phyloP scores from a whole-genome alignment of 805 yeast genomes.

The Citeromyces nyonsensis region DNA sequence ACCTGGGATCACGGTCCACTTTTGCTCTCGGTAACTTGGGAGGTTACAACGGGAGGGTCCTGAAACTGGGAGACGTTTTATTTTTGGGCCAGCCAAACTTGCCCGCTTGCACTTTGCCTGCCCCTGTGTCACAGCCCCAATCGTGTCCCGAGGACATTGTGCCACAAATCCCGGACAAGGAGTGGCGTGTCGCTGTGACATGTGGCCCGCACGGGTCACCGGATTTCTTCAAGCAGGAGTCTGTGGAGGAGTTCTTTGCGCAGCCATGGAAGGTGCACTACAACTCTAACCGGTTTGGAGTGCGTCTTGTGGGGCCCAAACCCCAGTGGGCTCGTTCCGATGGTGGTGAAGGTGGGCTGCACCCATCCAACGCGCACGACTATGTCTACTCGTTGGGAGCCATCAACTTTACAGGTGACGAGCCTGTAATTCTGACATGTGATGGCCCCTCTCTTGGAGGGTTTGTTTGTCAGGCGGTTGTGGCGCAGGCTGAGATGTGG shows the following conservation, averaged over 20 bases:
- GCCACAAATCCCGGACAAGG: constrained; percentile 34
- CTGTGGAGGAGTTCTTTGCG: constrained; percentile 59
- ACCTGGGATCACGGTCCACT: constrained; percentile 91
- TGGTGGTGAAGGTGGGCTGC: constrained; percentile 97
- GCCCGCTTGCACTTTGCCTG: constrained; percentile 53
- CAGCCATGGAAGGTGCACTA: constrained; percentile 90
- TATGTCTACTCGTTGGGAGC: constrained; percentile 95
- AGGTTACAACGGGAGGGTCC: constrained; percentile 85
- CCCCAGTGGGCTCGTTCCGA: constrained; percentile 93
- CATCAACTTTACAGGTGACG: constrained; percentile 95
- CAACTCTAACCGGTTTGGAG: constrained; percentile 94
- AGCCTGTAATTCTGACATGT: constrained; percentile 91
- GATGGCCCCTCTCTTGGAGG: constrained; percentile 98
- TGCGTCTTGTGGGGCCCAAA: constrained; percentile 86
- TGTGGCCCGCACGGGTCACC: constrained; percentile 98
- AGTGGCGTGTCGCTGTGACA: constrained; percentile 85
- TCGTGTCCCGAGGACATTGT: constrained; percentile 37
- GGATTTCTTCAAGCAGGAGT: constrained; percentile 73
- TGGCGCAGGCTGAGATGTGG: constrained; percentile 94
- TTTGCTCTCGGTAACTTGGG: constrained; percentile 90
- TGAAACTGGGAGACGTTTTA: constrained; percentile 85
- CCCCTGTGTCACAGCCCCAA: constrained; percentile 51
- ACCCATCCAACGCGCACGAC: constrained; percentile 97
- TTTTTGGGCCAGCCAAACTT: constrained; percentile 70
- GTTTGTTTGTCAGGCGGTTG: constrained; percentile 92